phyloP scores from a whole-genome alignment of 306 rosid genomes.

The Fragaria vesca region DNA sequence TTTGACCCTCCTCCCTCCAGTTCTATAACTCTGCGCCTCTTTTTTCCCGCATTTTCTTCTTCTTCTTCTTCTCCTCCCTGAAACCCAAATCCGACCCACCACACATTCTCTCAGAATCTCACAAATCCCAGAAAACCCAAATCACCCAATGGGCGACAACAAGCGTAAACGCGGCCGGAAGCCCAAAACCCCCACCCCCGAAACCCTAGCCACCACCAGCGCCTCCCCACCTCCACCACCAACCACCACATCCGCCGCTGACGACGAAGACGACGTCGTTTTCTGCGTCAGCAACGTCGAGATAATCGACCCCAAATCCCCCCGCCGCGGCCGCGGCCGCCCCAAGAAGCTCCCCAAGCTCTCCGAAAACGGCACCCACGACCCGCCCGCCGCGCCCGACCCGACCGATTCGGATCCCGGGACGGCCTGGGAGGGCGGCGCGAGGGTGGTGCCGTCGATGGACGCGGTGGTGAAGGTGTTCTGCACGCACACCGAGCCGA shows the following conservation, averaged over 20 bases:
- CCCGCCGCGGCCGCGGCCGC: conserved; percentile 2
- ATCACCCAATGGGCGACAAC: conserved; percentile 28
- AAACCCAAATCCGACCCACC: neutral
- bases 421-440: conserved; percentile 41
- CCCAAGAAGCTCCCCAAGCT: conserved; percentile 41
- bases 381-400: conserved; percentile 26
- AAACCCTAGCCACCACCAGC: conserved; percentile 53
- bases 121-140: neutral
- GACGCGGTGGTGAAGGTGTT: conserved; percentile 94
- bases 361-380: conserved; percentile 36
- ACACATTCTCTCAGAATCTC: neutral
- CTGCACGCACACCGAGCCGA: conserved; percentile 90
- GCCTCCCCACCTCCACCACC: conserved; percentile 19
- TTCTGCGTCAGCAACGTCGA: conserved; percentile 66
- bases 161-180: conserved; percentile 84
- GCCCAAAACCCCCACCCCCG: conserved; percentile 55
- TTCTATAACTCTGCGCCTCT: neutral
- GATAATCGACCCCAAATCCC: conserved; percentile 41
- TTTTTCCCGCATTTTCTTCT: conserved; percentile 21
- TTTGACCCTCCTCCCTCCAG: neutral
- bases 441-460: conserved; percentile 68
- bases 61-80: neutral
- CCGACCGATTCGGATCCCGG: conserved; percentile 29
- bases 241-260: neutral
- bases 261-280: conserved; percentile 43